Evolutionary conservation across 1,139 yeast species (phyloP), one percentile per base, ranked within the genome.

Genomic region (Hansenula sp.): DNA sequence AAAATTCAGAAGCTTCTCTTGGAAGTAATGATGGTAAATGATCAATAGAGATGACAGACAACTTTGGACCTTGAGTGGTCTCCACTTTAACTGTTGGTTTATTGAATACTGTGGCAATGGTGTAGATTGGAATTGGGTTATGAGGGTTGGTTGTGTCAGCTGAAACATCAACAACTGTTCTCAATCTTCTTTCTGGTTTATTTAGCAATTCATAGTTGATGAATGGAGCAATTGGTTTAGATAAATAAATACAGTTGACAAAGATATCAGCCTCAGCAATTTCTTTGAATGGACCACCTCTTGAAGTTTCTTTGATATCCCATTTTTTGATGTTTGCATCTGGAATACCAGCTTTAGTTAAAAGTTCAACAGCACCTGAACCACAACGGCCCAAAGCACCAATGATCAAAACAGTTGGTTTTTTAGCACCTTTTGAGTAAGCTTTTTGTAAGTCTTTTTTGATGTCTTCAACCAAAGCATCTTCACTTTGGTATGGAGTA

Each of bases 311-410:
- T 50, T 85, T 80, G 79, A 93, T 88, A 69, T 94, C 99, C 99
- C 99, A 93, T 73, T 88, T 87, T 59, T 77, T 66, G 49, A 93
- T 79, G 66, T 87, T 84, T 46, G 72, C 79, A 38, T 88, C 96
- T 45, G 98, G 96, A 47, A 93, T 71, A 48, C 99, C 99, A 45
- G 77, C 84, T 71, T 85, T 85, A 55, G 74, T 76, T 68, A 89
- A 79, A 48, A 90, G 74, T 55, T 86, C 94, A 54, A 88, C 72
- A 32, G 99, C 98, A 63, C 99, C 99, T n/a, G 95, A 82, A 46
- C 99, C 99, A 70, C 99, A 93, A 74, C 99, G 85, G 51, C 99
- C 99, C 49, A 91, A 76, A 24, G 99, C 99, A 61, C 99, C 99
- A 63, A 93, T 93, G 45, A 93, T 84, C 58, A 93, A 75, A 41